Evolutionary conservation across 345 rosid genomes (phyloP).

Genomic region (Populus deltoides): DNA sequence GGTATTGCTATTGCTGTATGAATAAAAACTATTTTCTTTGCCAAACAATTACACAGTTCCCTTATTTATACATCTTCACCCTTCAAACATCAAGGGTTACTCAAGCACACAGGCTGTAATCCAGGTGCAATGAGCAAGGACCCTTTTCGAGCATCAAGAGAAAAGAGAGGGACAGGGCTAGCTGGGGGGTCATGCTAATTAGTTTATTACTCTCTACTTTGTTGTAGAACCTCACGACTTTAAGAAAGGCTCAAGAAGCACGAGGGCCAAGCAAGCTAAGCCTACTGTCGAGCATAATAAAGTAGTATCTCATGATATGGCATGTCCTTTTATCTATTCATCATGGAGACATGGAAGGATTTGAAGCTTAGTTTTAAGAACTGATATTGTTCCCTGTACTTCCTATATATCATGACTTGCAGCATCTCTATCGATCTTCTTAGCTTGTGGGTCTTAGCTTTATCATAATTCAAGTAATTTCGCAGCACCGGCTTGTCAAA

Average conservation of each 20-base stretch:
- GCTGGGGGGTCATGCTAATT: neutral
- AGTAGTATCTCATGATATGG: neutral
- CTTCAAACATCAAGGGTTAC: neutral
- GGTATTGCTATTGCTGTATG: too few species aligned
- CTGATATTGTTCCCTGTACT: neutral
- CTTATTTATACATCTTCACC: neutral
- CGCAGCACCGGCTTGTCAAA: neutral
- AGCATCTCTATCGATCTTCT: neutral
- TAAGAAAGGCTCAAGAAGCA: constrained; percentile 1
- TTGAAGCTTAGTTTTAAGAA: neutral
- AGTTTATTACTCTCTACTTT: neutral
- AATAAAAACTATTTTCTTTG: neutral
- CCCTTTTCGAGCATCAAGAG: neutral
- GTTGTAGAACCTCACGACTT: neutral
- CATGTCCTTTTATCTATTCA: neutral
- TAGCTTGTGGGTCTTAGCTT: neutral
- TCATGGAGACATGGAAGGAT: constrained; percentile 16
- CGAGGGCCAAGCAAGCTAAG: constrained; percentile 8
- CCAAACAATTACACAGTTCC: neutral
- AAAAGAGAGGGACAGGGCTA: neutral
- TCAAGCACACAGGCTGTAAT: neutral
- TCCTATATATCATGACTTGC: neutral
- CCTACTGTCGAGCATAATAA: neutral
- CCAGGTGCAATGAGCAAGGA: neutral
- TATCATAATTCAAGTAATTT: neutral